Conservation (phyloP, 306 rosid genomes). For the Senna tora region DNA sequence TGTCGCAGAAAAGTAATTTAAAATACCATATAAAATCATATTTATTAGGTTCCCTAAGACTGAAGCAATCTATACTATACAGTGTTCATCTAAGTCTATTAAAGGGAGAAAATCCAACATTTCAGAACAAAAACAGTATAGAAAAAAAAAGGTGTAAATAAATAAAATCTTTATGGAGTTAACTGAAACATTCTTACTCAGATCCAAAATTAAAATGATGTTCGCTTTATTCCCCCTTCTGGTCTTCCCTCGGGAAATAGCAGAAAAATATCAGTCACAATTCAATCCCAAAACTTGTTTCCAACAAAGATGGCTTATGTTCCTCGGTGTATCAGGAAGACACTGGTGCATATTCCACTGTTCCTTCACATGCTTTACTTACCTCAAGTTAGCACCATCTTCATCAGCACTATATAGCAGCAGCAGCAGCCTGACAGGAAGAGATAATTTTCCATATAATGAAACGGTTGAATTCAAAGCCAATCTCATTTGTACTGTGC, state of each 20-base stretch:
- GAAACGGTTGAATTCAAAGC: conserved; percentile 23
- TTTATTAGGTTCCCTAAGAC: conserved; percentile 40
- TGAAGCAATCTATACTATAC: conserved; percentile 39
- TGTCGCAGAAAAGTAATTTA: conserved; percentile 20
- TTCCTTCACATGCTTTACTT: conserved; percentile 25
- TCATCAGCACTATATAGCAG: conserved; percentile 35
- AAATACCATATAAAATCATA: conserved; percentile 23
- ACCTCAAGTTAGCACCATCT: conserved; percentile 30
- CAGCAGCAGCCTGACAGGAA: conserved; percentile 42
- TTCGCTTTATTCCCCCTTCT: conserved; percentile 35
- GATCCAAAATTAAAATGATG: conserved; percentile 34
- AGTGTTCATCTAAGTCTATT: conserved; percentile 41
- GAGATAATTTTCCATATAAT: background rate
- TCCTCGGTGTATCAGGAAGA: conserved; percentile 34
- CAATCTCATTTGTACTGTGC: conserved; percentile 22
- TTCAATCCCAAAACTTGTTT: conserved; percentile 46
- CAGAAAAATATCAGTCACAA: conserved; percentile 44
- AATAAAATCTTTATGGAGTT: conserved; percentile 38
- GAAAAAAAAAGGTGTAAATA: conserved; percentile 6
- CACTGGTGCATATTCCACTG: conserved; percentile 34
- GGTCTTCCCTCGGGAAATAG: conserved; percentile 36
- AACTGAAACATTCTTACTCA: conserved; percentile 42
- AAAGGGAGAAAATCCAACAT: conserved; percentile 38
- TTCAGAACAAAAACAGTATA: conserved; percentile 18
- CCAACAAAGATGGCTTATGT: conserved; percentile 41